Conservation (phyloP, 2,329 filamentous ascomycete genomes). For the Colletotrichum somersetense region DNA sequence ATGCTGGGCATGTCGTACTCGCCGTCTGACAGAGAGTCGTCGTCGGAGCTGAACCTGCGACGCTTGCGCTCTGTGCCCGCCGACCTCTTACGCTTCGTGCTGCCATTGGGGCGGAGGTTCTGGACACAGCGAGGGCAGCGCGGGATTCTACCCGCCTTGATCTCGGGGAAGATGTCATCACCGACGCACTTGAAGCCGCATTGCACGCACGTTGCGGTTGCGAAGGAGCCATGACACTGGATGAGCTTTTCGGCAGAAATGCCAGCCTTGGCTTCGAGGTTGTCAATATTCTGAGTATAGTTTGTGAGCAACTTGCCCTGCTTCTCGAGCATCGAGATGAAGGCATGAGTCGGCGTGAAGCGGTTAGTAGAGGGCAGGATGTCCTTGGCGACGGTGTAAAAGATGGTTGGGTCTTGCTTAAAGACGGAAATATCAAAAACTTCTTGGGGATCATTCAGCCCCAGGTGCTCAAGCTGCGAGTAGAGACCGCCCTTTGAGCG, state of each 20-base stretch:
- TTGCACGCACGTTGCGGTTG: conserved; percentile 88
- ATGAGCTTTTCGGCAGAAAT: conserved; percentile 85
- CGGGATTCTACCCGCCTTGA: conserved; percentile 81
- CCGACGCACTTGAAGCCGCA: conserved; percentile 82
- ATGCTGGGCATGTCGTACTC: conserved; percentile 71
- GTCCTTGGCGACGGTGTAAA: conserved; percentile 92
- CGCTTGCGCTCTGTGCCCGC: conserved; percentile 55
- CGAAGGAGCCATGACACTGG: conserved; percentile 97
- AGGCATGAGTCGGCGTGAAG: conserved; percentile 93
- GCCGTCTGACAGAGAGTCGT: conserved; percentile 58
- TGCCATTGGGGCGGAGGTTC: conserved; percentile 56
- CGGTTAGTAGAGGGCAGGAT: conserved; percentile 85
- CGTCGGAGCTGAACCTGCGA: conserved; percentile 52
- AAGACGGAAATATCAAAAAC: conserved; percentile 95
- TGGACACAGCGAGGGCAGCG: conserved; percentile 79
- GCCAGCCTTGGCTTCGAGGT: conserved; percentile 89
- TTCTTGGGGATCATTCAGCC: conserved; percentile 87
- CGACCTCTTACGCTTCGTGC: conserved; percentile 56
- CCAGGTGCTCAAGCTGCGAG: conserved; percentile 83
- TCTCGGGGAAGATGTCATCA: conserved; percentile 82
- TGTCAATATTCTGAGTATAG: conserved; percentile 99
- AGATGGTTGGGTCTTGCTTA: conserved; percentile 85
- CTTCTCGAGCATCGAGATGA: conserved; percentile 89
- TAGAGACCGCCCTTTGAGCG: conserved; percentile 95
- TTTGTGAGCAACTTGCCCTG: conserved; percentile 93